A percentile compares a stretch with the other conserved stretches of the same genome.
phyloP scores from a whole-genome alignment of 208 protist genomes.

The Jaenimonas drosophilae region DNA sequence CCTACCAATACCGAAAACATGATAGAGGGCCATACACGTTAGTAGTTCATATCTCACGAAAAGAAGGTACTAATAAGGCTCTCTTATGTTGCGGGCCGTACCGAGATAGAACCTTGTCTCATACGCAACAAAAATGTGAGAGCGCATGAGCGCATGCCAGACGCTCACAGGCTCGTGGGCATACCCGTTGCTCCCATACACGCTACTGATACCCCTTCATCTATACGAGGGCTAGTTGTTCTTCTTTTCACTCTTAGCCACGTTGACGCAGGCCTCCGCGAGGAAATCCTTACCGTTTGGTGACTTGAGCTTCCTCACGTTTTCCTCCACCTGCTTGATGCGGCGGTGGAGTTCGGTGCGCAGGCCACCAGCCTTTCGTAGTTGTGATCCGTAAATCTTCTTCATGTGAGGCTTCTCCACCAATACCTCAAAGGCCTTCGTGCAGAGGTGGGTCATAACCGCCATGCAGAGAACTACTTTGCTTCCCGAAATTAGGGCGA shows the following conservation, averaged over 20 bases:
- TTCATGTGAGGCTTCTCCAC: constrained; percentile 79
- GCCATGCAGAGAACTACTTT: constrained; percentile 56
- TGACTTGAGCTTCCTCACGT: constrained; percentile 19
- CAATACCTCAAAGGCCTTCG: constrained; percentile 71
- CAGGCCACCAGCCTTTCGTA: constrained; percentile 45
- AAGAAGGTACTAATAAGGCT: too few species aligned
- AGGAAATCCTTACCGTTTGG: constrained; percentile 23
- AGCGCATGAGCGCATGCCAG: too few species aligned
- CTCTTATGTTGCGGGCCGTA: too few species aligned
- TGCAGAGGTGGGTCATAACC: constrained; percentile 55
- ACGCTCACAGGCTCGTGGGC: too few species aligned
- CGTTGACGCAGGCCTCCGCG: too few species aligned
- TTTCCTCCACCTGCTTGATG: constrained; percentile 23
- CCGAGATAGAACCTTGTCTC: too few species aligned
- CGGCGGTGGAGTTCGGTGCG: constrained; percentile 30
- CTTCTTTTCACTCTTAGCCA: constrained; percentile 20
- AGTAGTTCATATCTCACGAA: too few species aligned
- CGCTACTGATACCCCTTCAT: too few species aligned
- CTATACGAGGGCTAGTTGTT: constrained; percentile 6
- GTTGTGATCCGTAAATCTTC: constrained; percentile 26
- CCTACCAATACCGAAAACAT: too few species aligned
- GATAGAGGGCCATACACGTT: too few species aligned
- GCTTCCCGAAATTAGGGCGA: constrained; percentile 83
- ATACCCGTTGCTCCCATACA: too few species aligned
- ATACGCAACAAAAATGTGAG: too few species aligned